Evolutionary conservation across 2,329 filamentous ascomycete species (phyloP), one percentile per base, ranked within the genome.

Genomic region (Sodiomyces alkalinus): DNA sequence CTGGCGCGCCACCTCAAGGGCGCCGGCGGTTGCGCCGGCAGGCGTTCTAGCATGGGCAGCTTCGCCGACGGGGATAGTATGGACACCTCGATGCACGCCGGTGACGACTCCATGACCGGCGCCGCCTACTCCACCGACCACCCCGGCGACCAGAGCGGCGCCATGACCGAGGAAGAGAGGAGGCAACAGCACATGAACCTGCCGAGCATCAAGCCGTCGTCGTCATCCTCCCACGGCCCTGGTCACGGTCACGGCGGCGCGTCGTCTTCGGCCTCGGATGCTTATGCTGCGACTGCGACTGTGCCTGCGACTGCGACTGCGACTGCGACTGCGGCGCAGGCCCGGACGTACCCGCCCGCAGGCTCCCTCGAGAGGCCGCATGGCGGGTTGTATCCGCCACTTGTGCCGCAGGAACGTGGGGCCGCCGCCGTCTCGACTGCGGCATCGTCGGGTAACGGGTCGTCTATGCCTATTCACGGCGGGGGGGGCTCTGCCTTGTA

Each of bases 1-100:
- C 58, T 98, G 30, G 90, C 90, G 24, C 74, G 90, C 34, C 90
- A 98, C 49, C 92, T 82, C 48, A 96, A 96, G 54, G 90, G 90
- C 19, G 80, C 86, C 30, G 90, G 90, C 30, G 90, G 90, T 26
- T 98, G 90, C 55, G 90, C 92, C 9, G 90, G 90, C 32, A 74
- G 90, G 32, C 69, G 90, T 39, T 76, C 83, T 21, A 94, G 86
- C 43, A 76, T 85, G 66, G 77, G 78, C 23, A 77, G 77, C 47
- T 92, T 85, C 49, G 78, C 72, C 17, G 75, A 78, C 12, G 80
- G 85, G 19, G 82, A 86, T 30, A 80, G 90, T 26, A 62, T 73
- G 33, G 64, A 68, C 27, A 69, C 65, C 12, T 60, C 61, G 27
- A 49, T 58, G 29, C 47, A 45, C 27, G 61, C 63, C 24, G 58